Conservation (phyloP, 1,139 yeast genomes). For the Diutina scorzettiae region DNA sequence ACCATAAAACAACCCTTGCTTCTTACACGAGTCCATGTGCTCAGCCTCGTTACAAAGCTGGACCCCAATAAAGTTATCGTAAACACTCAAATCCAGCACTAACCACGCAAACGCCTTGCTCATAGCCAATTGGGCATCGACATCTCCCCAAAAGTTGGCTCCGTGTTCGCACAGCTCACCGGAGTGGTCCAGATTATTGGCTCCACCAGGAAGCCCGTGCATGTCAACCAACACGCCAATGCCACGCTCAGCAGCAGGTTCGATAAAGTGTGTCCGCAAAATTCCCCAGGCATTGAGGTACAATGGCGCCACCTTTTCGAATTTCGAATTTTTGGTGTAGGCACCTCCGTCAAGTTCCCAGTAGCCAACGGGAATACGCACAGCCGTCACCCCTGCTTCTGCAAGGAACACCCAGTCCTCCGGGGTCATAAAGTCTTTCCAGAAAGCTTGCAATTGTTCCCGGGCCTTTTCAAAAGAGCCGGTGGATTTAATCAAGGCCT, state of each 20-base stretch:
- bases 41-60: constrained; percentile 82
- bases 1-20: constrained; percentile 52
- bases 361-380: constrained; percentile 83
- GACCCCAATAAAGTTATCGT: constrained; percentile 67
- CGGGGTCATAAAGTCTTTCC: constrained; percentile 51
- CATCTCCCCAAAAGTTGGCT: constrained; percentile 54
- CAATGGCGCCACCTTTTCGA: constrained; percentile 38
- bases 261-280: constrained; percentile 37
- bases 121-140: constrained; percentile 32
- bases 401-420: constrained; percentile 74
- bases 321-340: constrained; percentile 49
- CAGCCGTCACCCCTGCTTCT: constrained; percentile 55
- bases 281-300: constrained; percentile 64
- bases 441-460: constrained; percentile 50
- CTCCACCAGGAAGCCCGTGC: constrained; percentile 90
- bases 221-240: constrained; percentile 76
- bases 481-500: constrained; percentile 28
- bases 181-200: constrained; percentile 73
- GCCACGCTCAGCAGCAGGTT: constrained; percentile 38
- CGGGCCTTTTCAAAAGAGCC: constrained; percentile 45
- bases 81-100: constrained; percentile 43
- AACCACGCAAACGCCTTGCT: constrained; percentile 44
- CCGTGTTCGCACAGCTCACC: constrained; percentile 43
- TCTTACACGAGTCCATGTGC: constrained; percentile 36
- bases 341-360: constrained; percentile 69